phyloP scores from a whole-genome alignment of 805 yeast species.

The Gaillardinia entomophila region DNA sequence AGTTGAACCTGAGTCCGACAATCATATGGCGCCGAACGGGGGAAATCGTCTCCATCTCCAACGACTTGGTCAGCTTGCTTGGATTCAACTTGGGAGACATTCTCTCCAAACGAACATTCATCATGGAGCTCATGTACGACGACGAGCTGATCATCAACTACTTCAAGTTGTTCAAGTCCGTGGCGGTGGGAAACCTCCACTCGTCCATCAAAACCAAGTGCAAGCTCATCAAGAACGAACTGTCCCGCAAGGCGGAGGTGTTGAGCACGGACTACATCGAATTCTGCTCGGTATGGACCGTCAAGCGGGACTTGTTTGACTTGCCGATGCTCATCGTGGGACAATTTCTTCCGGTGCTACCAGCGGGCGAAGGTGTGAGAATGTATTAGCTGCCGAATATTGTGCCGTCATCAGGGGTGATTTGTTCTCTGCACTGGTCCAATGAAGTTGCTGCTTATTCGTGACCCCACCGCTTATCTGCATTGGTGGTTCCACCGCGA shows the following conservation, averaged over 20 bases:
- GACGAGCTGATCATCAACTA: conserved; percentile 69
- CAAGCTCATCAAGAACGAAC: conserved; percentile 33
- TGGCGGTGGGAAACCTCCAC: conserved; percentile 64
- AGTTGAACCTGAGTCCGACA: conserved; percentile 67
- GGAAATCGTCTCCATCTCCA: conserved; percentile 73
- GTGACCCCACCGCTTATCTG: no score
- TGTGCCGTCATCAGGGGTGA: no score
- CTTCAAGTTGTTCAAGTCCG: conserved; percentile 62
- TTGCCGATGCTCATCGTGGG: conserved; percentile 82
- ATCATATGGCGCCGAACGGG: conserved; percentile 85
- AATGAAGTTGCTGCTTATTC: no score
- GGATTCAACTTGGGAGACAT: conserved; percentile 57
- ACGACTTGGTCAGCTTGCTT: conserved; percentile 65
- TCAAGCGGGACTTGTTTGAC: conserved; percentile 76
- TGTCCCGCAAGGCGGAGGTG: conserved; percentile 3
- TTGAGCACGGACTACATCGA: conserved; percentile 33
- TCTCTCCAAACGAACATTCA: conserved; percentile 54
- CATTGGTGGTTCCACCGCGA: no score
- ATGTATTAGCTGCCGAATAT: no score
- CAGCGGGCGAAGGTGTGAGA: conserved; percentile 26
- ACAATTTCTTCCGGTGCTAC: conserved; percentile 65
- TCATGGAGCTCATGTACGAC: conserved; percentile 73
- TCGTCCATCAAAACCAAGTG: conserved; percentile 49
- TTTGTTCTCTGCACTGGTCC: no score
- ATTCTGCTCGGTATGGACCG: conserved; percentile 82